Base-by-base conservation (phyloP, 1,284 basidiomycete species). In the Fistulinella staudtii region DNA sequence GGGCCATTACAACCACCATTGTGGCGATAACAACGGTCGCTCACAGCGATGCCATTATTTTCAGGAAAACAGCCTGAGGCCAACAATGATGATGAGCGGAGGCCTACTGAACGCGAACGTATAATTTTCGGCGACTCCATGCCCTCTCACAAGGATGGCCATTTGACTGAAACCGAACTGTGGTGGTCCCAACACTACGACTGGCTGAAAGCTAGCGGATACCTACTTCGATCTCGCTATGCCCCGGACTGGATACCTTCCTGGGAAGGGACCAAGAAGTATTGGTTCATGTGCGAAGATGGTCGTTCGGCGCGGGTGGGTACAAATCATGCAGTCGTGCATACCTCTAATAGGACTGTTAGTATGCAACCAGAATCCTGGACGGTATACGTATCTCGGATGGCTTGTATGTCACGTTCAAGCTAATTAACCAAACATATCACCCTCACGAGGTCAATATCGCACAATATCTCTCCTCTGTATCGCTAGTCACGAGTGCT, bases 161-260 rank as follows among this genome's bases (percentile, higher is more conserved):
- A 45, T 7, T 55, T 54, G 0, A 24, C 43, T 4, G 39, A 49
- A 8, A 31, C 29, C 0, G 53, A 54, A 14, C 5, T 21, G 3
- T 69, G 57, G 49, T 70, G 68, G 67, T 33, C 49, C 5, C 37
- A 50, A 25, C 64, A 58, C 15, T 60, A 61, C 14, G 29, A 36
- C 13, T 71, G 64, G 63, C 43, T 71, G 2, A 52, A 61, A 39
- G 53, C 53, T 3, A 49, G 25, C 20, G 70, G 71, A 13, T 70
- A 71, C 30, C 31, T 57, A 24, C 60, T 73, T 18, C 61, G 70
- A 5, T 50, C 57, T 2, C 55, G 69, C 3, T 70, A 66, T 41
- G 44, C 57, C 11, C 65, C 68, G 6, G 63, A 57, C 24, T 72
- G 69, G 66, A 41, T 52, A 4, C 62, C 68, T 5, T 68, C 69